Base-by-base conservation (phyloP, 352 stramenopile genomes). In the Lagenidium giganteum region DNA sequence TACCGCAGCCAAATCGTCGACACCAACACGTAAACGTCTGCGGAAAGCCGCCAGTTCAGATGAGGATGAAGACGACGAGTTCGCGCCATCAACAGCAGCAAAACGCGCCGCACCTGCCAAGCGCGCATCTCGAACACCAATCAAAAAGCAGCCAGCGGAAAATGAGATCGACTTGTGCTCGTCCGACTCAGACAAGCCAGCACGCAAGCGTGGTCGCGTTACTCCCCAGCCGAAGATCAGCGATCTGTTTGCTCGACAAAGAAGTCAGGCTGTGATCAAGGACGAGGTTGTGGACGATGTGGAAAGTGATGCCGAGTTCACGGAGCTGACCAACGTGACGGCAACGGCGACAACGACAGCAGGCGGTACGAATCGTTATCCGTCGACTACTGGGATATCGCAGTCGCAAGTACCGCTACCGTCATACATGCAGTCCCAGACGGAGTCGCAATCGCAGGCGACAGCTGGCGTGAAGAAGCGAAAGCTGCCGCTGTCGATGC, bases 261-360 rank as follows among this genome's bases (percentile, higher is more conserved):
- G 14, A 18, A 12, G 28, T 33, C 34, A 67, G 41, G 33, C 42
- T 45, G 21, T 16, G 23, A 22, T 2, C 9, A 14, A 50, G 36
- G 13, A n/a, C 34, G 4, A 40, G 21, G 48, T 5, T 13, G 56
- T 62, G 11, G 57, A 76, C 17, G 71, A 83, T 13, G 57, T 86
- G n/a, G 77, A 90, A 51, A 84, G 71, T 23, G 77, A 90, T 36
- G 32, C 64, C 1, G 74, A 86, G 42, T 90, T 90, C 29, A 80
- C 67, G 17, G 45, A 82, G 41, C 42, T 87, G 22, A 61, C 64
- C 6, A 47, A 52, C 25, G 32, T 47, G 11, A 45, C 35, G 9
- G 46, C 44, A 1, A 41, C 38, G 4, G 41, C 45, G 2, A 30
- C 52, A 12, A 31, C 9, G 4, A 38, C 51, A 49, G 39, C 21